phyloP scores from a whole-genome alignment of 768 basidiomycete genomes.

The Neoboletus magnificus region DNA sequence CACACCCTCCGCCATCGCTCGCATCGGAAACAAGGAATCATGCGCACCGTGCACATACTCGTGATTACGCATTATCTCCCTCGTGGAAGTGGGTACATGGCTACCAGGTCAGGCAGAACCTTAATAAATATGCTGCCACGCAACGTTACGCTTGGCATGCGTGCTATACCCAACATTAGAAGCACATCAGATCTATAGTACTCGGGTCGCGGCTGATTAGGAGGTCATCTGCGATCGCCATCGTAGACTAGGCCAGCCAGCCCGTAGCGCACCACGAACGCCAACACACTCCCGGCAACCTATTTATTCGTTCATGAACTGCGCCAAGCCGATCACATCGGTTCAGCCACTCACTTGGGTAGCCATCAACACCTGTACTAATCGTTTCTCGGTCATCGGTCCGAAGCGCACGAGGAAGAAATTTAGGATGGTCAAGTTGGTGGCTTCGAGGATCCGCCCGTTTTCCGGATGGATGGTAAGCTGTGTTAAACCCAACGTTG shows the following conservation, averaged over 20 bases:
- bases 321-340: neutral
- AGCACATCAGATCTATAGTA: neutral
- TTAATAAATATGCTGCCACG: neutral
- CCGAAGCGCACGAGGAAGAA: conserved; percentile 76
- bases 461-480: conserved; percentile 54
- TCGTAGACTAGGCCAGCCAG: conserved; percentile 88
- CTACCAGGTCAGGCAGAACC: neutral
- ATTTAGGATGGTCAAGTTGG: conserved; percentile 92
- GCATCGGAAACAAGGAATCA: too few species aligned
- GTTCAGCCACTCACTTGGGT: conserved; percentile 35
- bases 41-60: neutral
- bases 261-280: conserved; percentile 88
- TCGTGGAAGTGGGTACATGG: neutral
- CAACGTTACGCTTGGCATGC: too few species aligned
- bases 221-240: conserved; percentile 71
- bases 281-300: conserved; percentile 73
- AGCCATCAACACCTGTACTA: conserved; percentile 70
- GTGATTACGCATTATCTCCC: conserved; percentile 28
- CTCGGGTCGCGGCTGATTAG: neutral
- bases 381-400: conserved; percentile 78
- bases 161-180: neutral
- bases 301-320: conserved; percentile 27
- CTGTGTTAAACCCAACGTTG: conserved; percentile 61
- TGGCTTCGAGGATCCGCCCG: conserved; percentile 62
- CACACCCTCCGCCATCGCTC: neutral